These are phyloP conservation scores for Saksenaea oblongispora DNA, from an alignment of 371 early-diverging fungal genomes.

Conservation along the genomic window DNA sequence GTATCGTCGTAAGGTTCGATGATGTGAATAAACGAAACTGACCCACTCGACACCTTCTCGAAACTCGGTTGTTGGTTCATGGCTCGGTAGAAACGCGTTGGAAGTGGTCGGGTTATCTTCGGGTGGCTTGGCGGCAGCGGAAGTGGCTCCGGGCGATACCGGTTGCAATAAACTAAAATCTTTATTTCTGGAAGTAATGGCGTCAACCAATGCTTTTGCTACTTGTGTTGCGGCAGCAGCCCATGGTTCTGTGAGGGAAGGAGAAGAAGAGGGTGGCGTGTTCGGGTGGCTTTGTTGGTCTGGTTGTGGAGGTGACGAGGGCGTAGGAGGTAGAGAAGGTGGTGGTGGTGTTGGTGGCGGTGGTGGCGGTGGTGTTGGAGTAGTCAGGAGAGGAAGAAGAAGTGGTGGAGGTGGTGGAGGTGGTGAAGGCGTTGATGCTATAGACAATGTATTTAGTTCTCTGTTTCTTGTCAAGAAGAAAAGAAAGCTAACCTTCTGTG, in stretches of 20 bases:
- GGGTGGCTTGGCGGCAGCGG: constrained; percentile 8
- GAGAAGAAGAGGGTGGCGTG: neutral
- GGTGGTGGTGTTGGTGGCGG: neutral
- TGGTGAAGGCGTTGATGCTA: neutral
- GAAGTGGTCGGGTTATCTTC: neutral
- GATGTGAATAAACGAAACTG: constrained; percentile 68
- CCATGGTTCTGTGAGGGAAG: constrained; percentile 13
- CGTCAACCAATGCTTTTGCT: constrained; percentile 25
- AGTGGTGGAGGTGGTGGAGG: neutral
- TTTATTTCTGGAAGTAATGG: constrained; percentile 13
- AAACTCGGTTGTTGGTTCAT: constrained; percentile 49
- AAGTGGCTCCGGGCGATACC: constrained; percentile 7
- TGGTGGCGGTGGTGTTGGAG: constrained; percentile 3
- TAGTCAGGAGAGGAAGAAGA: neutral
- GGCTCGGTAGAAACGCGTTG: constrained; percentile 5
- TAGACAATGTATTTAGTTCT: neutral
- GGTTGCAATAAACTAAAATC: neutral
- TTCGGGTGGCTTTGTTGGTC: neutral
- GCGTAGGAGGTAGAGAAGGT: neutral
- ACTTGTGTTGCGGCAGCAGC: constrained; percentile 21
- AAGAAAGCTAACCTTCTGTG: neutral
- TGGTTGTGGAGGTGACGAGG: neutral
- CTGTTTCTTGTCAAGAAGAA: too few species aligned
- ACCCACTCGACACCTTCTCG: constrained; percentile 74
- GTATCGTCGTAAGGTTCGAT: constrained; percentile 67